Conservation (phyloP, 306 rosid species). For the Lotus japonicus region DNA sequence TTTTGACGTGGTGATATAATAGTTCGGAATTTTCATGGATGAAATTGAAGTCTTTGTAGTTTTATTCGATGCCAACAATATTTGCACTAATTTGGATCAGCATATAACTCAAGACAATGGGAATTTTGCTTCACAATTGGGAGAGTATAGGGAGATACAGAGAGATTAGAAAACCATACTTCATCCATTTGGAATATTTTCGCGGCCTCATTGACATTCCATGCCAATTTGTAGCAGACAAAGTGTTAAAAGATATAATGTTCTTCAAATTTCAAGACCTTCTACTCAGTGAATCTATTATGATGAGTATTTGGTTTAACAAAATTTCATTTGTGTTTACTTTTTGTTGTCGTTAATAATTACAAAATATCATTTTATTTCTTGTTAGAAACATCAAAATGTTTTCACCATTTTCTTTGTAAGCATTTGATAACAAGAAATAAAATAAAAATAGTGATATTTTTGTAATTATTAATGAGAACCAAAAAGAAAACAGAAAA, state of each 20-base stretch:
- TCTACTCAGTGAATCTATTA: slow-evolving; percentile 6
- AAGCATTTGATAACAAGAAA: neutral
- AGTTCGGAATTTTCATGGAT: too few relatives aligned
- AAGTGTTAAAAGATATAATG: neutral
- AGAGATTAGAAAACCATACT: slow-evolving; percentile 14
- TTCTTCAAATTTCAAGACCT: slow-evolving; percentile 14
- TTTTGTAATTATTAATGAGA: neutral
- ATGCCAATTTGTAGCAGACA: neutral
- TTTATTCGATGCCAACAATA: too few relatives aligned
- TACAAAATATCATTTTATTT: neutral
- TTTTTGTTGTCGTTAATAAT: neutral
- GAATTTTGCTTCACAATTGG: neutral
- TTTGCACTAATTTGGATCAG: neutral
- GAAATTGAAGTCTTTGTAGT: too few relatives aligned
- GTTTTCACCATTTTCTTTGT: neutral
- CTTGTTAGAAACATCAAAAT: neutral
- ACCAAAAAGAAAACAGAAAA: neutral
- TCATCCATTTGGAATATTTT: slow-evolving; percentile 20
- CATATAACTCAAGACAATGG: neutral
- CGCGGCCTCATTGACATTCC: slow-evolving; percentile 25
- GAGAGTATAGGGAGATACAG: slow-evolving; percentile 5
- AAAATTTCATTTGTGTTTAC: neutral
- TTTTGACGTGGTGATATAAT: too few relatives aligned
- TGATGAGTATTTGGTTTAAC: neutral
- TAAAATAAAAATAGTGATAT: neutral